These are phyloP conservation scores for Arthrinium phaeospermum DNA, from an alignment of 2,329 filamentous ascomycete species.

Conservation along the genomic window DNA sequence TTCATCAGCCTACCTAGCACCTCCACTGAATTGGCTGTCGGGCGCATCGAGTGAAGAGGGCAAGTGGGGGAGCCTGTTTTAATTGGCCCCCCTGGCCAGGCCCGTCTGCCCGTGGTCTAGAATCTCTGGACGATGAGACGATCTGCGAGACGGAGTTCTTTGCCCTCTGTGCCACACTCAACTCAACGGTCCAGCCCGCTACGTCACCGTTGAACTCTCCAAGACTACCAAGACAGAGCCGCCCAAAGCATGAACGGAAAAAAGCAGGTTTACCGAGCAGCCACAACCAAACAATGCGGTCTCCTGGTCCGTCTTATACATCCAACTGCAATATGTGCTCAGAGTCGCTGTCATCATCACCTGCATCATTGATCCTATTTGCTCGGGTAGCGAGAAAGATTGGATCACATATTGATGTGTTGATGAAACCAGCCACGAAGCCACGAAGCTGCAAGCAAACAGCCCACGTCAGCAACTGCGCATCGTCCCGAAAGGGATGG, in stretches of 20 bases:
- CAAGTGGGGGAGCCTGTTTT: not conserved
- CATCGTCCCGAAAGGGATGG: not conserved
- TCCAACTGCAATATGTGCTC: not conserved
- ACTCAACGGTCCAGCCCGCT: not conserved
- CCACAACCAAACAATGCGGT: not conserved
- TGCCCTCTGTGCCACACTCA: not conserved
- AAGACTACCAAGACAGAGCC: not conserved
- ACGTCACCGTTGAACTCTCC: slow-evolving; percentile 8
- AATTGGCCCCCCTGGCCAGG: not conserved
- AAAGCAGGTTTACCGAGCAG: slow-evolving; percentile 9
- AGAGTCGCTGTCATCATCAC: not conserved
- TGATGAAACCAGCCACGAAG: slow-evolving; percentile 4
- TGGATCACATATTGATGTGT: not conserved
- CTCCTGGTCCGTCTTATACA: not conserved
- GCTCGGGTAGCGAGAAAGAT: not conserved
- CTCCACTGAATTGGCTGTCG: not conserved
- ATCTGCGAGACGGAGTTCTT: not conserved
- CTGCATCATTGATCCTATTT: not conserved
- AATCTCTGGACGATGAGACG: not conserved
- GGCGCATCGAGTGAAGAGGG: not conserved
- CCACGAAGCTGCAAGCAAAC: not conserved
- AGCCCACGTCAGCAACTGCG: slow-evolving; percentile 3
- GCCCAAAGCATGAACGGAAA: not conserved
- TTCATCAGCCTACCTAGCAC: not conserved
- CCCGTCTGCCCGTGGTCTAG: slow-evolving; percentile 5